Evolutionary conservation across 345 rosid genomes (phyloP).

Genomic region (Brassica juncea): DNA sequence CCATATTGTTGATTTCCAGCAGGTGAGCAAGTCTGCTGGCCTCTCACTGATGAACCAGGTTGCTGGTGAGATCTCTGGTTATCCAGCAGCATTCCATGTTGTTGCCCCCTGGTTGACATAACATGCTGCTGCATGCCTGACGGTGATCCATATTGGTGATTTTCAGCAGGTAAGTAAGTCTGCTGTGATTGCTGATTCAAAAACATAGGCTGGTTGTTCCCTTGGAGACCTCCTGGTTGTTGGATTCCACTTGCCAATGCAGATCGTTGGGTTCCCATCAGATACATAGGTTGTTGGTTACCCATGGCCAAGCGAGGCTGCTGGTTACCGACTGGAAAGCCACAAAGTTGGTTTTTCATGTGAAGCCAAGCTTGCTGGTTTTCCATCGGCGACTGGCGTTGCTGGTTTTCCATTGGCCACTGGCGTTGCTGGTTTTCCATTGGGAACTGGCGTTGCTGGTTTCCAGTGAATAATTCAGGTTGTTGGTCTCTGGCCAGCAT

Average conservation of each 20-base stretch:
- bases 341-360: constrained; percentile 27
- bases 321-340: constrained; percentile 30
- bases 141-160: constrained; percentile 20
- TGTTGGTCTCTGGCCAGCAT: constrained; percentile 22
- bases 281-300: constrained; percentile 27
- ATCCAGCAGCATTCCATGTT: constrained; percentile 24
- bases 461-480: constrained; percentile 24
- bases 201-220: constrained; percentile 26
- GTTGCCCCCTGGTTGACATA: constrained; percentile 39
- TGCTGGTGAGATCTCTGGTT: constrained; percentile 35
- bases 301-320: constrained; percentile 38
- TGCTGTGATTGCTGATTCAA: constrained; percentile 31
- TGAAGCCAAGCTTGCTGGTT: constrained; percentile 35
- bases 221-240: constrained; percentile 27
- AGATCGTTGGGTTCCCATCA: constrained; percentile 29
- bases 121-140: constrained; percentile 22
- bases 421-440: constrained; percentile 29
- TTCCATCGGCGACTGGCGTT: constrained; percentile 29
- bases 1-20: constrained; percentile 18
- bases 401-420: constrained; percentile 33
- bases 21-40: constrained; percentile 20
- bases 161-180: constrained; percentile 17
- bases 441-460: constrained; percentile 35
- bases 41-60: constrained; percentile 29
- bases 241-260: constrained; percentile 29